Evolutionary conservation across 2,329 filamentous ascomycete species (phyloP).

Genomic region (Xylaria sp.): DNA sequence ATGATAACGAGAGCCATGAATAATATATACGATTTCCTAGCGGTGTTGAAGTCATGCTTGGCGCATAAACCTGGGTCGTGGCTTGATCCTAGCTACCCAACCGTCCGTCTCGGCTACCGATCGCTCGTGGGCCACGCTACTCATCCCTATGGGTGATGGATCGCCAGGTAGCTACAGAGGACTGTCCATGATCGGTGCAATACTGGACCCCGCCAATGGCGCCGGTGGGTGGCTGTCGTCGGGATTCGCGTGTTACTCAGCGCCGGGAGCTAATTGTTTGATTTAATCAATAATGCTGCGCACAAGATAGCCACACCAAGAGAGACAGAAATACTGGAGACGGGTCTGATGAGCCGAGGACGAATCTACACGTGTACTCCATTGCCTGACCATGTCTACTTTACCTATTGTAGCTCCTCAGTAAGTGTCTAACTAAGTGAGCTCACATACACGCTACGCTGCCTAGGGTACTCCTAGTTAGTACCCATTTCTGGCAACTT

Average conservation of each 20-base stretch:
- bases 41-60: conserved; percentile 8
- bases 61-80: conserved; percentile 13
- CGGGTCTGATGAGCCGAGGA: conserved; percentile 19
- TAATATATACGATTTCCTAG: conserved; percentile 33
- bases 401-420: background rate
- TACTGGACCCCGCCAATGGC: conserved; percentile 25
- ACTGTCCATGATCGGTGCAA: conserved; percentile 24
- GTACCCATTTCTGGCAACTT: background rate
- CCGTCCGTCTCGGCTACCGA: conserved; percentile 7
- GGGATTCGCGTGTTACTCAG: conserved; percentile 24
- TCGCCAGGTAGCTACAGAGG: background rate
- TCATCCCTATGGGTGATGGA: background rate
- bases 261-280: conserved; percentile 18
- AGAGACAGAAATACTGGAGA: conserved; percentile 8
- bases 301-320: background rate
- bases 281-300: background rate
- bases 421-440: background rate
- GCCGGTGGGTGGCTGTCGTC: conserved; percentile 4
- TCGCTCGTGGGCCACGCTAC: background rate
- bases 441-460: too few species aligned
- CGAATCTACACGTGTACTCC: background rate
- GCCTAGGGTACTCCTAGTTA: background rate
- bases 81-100: background rate
- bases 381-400: background rate
- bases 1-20: background rate